A percentile compares a stretch with the other conserved stretches of the same genome.
phyloP scores from a whole-genome alignment of 495 filamentous ascomycete species.

The Tuber microsphaerosporum region DNA sequence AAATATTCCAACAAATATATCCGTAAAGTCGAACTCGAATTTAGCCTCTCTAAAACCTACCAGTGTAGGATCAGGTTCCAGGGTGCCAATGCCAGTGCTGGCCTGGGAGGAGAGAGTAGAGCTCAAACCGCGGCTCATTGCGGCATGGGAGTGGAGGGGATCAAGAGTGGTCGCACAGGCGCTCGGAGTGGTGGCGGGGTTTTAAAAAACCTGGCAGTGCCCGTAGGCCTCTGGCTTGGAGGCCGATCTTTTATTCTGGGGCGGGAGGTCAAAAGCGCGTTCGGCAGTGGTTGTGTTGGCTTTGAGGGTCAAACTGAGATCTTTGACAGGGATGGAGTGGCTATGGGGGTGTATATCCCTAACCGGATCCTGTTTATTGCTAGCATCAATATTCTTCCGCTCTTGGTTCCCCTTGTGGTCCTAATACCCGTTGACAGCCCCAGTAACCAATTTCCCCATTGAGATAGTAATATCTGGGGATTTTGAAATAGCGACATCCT shows the following conservation, averaged over 20 bases:
- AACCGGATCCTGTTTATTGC: neutral
- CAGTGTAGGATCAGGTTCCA: neutral
- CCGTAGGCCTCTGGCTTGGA: neutral
- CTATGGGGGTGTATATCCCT: neutral
- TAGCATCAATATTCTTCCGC: neutral
- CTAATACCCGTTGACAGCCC: neutral
- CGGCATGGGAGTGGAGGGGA: neutral
- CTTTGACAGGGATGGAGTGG: neutral
- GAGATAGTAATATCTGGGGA: neutral
- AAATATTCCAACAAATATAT: neutral
- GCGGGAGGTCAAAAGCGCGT: neutral
- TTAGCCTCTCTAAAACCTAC: neutral
- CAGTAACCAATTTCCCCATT: neutral
- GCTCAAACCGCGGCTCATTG: neutral
- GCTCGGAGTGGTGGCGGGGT: neutral
- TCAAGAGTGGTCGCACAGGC: neutral
- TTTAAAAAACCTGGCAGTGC: neutral
- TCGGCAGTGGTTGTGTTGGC: neutral
- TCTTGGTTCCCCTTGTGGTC: neutral
- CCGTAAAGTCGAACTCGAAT: neutral
- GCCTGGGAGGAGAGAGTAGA: neutral
- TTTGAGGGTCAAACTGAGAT: neutral
- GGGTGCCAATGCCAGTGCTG: neutral
- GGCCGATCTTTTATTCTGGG: neutral
- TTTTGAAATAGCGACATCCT: neutral